Percentiles rank a stretch among this genome's conserved stretches.
Conservation (phyloP, 140 eudicot genomes). For the Oenanthe javanica region DNA sequence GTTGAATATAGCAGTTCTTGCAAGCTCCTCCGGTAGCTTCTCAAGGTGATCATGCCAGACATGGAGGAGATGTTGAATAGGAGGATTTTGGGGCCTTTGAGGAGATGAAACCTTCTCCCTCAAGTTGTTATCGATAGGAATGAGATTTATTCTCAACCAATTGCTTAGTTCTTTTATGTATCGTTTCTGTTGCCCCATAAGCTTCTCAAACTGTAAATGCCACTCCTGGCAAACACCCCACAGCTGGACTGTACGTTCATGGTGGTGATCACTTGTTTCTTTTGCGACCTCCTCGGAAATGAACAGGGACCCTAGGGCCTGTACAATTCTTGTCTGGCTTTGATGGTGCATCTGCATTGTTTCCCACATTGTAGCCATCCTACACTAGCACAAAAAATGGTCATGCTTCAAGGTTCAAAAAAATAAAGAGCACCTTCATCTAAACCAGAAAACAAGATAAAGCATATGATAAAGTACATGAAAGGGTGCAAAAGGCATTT, state of each 20-base stretch:
- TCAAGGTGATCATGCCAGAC: conserved; percentile 80
- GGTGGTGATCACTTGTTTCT: conserved; percentile 79
- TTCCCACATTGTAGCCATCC: conserved; percentile 96
- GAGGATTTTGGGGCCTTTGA: conserved; percentile 66
- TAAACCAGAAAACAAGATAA: background rate
- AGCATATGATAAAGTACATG: background rate
- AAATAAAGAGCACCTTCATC: background rate
- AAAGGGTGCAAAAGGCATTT: background rate
- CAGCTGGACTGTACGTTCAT: conserved; percentile 65
- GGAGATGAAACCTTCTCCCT: conserved; percentile 92
- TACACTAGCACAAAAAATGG: conserved; percentile 14
- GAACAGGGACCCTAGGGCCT: conserved; percentile 46
- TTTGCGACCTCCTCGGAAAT: conserved; percentile 48
- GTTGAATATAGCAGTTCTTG: conserved; percentile 61
- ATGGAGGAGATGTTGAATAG: conserved; percentile 53
- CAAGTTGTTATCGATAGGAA: conserved; percentile 80
- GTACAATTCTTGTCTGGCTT: conserved; percentile 45
- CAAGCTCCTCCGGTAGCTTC: conserved; percentile 91
- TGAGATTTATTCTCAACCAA: conserved; percentile 82
- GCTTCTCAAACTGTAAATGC: conserved; percentile 63
- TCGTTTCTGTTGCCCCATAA: conserved; percentile 63
- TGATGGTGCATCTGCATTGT: conserved; percentile 50
- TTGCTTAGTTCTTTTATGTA: conserved; percentile 53
- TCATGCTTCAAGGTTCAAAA: background rate
- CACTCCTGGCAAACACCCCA: conserved; percentile 64